Evolutionary conservation across 2,329 filamentous ascomycete species (phyloP).

Genomic region (Leptodontidium sp.): DNA sequence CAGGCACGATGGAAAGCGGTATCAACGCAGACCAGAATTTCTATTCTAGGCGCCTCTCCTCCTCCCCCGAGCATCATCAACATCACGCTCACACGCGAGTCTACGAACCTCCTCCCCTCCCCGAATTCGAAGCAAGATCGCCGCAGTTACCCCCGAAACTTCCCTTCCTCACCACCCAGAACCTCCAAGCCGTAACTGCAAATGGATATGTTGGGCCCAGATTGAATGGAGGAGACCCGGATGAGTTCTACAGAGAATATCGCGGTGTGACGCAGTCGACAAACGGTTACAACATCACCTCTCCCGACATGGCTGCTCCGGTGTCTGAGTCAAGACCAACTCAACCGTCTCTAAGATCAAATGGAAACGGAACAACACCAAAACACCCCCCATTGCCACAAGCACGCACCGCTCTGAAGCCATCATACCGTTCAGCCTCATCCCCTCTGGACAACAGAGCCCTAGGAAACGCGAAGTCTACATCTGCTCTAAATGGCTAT

Average conservation of each 20-base stretch:
- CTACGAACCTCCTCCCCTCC: constrained; percentile 39
- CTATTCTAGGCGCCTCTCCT: constrained; percentile 41
- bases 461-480: constrained; percentile 38
- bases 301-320: constrained; percentile 42
- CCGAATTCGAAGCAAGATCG: constrained; percentile 35
- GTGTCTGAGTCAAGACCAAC: constrained; percentile 52
- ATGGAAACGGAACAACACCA: constrained; percentile 58
- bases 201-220: constrained; percentile 38
- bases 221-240: constrained; percentile 47
- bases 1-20: constrained; percentile 45
- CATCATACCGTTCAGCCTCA: constrained; percentile 61
- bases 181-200: constrained; percentile 38
- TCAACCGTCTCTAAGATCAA: constrained; percentile 55
- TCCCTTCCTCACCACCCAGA: constrained; percentile 42
- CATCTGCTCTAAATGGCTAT: constrained; percentile 39
- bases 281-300: constrained; percentile 34
- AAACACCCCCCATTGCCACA: constrained; percentile 55
- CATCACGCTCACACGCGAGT: constrained; percentile 31
- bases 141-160: constrained; percentile 41
- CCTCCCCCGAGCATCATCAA: constrained; percentile 34
- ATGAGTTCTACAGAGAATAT: constrained; percentile 60
- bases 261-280: constrained; percentile 46
- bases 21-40: constrained; percentile 47
- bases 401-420: constrained; percentile 52
- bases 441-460: constrained; percentile 57